These are phyloP conservation scores for Pleurotus platypus DNA, from an alignment of 768 basidiomycete species.

Conservation along the genomic window DNA sequence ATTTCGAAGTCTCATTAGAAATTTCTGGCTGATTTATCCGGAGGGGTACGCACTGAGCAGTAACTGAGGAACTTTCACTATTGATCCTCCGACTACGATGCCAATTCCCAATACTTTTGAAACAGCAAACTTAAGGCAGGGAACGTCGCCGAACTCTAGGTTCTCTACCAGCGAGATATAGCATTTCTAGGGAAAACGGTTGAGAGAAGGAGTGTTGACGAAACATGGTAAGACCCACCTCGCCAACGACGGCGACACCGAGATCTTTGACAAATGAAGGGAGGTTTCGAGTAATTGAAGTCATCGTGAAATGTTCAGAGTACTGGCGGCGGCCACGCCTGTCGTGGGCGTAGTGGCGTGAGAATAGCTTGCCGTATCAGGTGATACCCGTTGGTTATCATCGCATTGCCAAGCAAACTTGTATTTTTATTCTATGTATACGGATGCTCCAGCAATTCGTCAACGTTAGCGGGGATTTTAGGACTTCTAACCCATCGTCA, in stretches of 20 bases:
- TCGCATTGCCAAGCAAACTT: too few relatives aligned
- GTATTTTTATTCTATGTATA: conserved; percentile 27
- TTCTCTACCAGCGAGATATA: conserved; percentile 88
- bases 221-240: conserved; percentile 41
- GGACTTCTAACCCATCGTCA: too few relatives aligned
- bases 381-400: too few relatives aligned
- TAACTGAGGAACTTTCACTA: conserved; percentile 97
- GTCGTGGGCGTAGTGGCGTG: too few relatives aligned
- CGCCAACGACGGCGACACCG: conserved; percentile 76
- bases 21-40: too few relatives aligned
- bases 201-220: not conserved
- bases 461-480: too few relatives aligned
- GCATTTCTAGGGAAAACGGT: conserved; percentile 62
- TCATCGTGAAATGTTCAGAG: conserved; percentile 42
- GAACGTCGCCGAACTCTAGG: conserved; percentile 67
- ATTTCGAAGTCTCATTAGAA: not conserved
- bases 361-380: too few relatives aligned
- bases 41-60: conserved; percentile 60
- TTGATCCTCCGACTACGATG: conserved; percentile 87
- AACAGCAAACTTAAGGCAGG: conserved; percentile 87
- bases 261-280: conserved; percentile 83
- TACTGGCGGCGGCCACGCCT: too few relatives aligned
- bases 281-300: conserved; percentile 75
- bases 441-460: too few relatives aligned
- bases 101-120: conserved; percentile 92